Base-by-base conservation (phyloP, 352 stramenopile species). In the Globisporangium barbulae region DNA sequence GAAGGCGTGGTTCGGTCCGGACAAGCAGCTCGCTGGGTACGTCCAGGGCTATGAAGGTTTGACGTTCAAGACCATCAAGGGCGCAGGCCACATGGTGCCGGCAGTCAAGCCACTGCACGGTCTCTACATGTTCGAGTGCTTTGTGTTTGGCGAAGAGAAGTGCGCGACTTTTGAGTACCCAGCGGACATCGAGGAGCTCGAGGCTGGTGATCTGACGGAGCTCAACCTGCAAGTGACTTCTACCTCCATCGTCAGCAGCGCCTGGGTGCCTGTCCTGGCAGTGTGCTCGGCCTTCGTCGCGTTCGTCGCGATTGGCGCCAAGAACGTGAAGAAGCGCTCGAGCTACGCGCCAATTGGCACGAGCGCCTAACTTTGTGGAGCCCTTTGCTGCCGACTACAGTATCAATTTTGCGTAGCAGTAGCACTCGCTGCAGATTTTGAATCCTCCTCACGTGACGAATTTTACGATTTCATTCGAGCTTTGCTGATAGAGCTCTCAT, bases 41-140 rank as follows among this genome's bases (percentile, higher is more conserved):
- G 78, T 91, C 28, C 78, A 94, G 52, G 78, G 79, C 37, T 97
- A 84, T 52, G 72, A 96, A 22, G 85, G 80, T 19, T 63, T 97
- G 3, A 84, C 73, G 0, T 98, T 94, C 73, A 79, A 97, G 59
- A 98, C 91, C 1, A 90, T 98, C 68, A 93, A 96, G 52, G 91
- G 90, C 30, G 87, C 88, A 2, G 93, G 93, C 5, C 91, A 97
- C 71, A 94, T 97, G 81, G 91, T 90, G 22, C 79, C 82, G 0
- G 76, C 73, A 17, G 80, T 89, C 35, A 77, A 81, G 59, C 84
- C 84, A 54, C 65, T 85, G 9, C 79, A 87, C 25, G 76, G 75
- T n/a, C 73, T 90, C 19, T 61, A 85, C 63, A 70, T 93, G 41
- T 85, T 93, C 33, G 78, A 93, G 54, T 85, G 79, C 65, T 93